Base-by-base conservation (phyloP, 768 basidiomycete genomes). In the Boletus vermiculosoides region DNA sequence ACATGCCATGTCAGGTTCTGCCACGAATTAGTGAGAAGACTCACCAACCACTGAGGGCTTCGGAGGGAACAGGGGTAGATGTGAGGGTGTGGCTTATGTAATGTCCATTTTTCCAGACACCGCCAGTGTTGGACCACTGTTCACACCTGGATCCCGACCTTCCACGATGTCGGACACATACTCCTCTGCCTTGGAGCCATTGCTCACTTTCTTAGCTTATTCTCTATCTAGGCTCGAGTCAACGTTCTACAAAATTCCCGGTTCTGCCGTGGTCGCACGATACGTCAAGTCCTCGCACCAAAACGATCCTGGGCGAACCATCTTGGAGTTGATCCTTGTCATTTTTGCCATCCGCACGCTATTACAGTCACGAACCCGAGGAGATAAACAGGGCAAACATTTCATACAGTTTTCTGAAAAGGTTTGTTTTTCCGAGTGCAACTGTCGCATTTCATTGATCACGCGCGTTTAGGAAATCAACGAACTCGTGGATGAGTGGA, bases 401-500 rank as follows among this genome's bases (percentile, higher is more conserved):
- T 98, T 94, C 68, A 92, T 98, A 55, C 80, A 92, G 65, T 90
- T 98, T 62, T 85, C 78, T 52, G 92, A 94, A 63, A 94, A 97
- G 83, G 95, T 93, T 52, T 31, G 77, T 71, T n/a, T n/a, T 1
- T 6, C 18, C 22, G 7, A 46, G 0, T 18, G 13, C n/a, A 5
- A 16, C 45, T n/a, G 0, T 23, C 4, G 15, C 23, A 12, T 22
- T 40, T 55, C 5, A 30, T 59, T 49, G 5, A 45, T 13, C n/a
- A 15, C 49, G 13, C 49, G 13, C 6, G 2, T 39, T 7, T 18
- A 97, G 94, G 97, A 98, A 86, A 84, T 98, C 42, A 87, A 98
- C 68, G 97, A 98, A 68, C 82, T 98, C 28, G 94, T 99, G 1
- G 88, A 92, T 50, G 97, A 98, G 72, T 99, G 94, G 93, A 77